These are phyloP conservation scores for Rusavskia elegans DNA, from an alignment of 495 filamentous ascomycete species.

Conservation along the genomic window DNA sequence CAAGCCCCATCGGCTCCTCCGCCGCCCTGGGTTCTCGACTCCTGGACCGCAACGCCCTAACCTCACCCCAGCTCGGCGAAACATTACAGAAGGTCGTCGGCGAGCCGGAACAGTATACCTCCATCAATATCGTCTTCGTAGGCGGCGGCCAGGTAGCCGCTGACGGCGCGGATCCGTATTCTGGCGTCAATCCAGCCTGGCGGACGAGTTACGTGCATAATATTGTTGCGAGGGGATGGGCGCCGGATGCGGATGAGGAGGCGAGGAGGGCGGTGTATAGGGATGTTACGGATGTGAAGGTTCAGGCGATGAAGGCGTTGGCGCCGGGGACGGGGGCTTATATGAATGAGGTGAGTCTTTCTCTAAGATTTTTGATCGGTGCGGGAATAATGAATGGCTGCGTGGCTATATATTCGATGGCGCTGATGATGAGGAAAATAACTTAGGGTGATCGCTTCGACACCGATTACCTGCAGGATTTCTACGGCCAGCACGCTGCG, in stretches of 20 bases:
- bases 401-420: no score
- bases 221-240: slow-evolving; percentile 23
- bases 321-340: slow-evolving; percentile 23
- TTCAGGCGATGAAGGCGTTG: slow-evolving; percentile 21
- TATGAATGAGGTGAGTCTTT: slow-evolving; percentile 25
- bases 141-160: slow-evolving; percentile 23
- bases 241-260: slow-evolving; percentile 20
- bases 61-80: slow-evolving; percentile 8
- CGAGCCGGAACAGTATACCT: slow-evolving; percentile 13
- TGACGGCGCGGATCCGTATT: slow-evolving; percentile 13
- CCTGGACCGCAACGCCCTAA: slow-evolving; percentile 20
- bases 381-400: no score
- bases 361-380: no score
- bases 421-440: slow-evolving; percentile 20
- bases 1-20: slow-evolving; percentile 12
- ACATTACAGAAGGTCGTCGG: slow-evolving; percentile 20
- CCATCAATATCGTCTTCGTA: slow-evolving; percentile 19
- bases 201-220: slow-evolving; percentile 23
- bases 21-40: slow-evolving; percentile 22
- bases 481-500: slow-evolving; percentile 10
- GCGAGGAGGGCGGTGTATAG: slow-evolving; percentile 23
- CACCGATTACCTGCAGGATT: slow-evolving; percentile 9
- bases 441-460: slow-evolving; percentile 29
- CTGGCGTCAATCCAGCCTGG: slow-evolving; percentile 30
- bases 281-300: slow-evolving; percentile 36